These are phyloP conservation scores for Cicer chorassanicum DNA, from an alignment of 306 rosid genomes.

Conservation along the genomic window DNA sequence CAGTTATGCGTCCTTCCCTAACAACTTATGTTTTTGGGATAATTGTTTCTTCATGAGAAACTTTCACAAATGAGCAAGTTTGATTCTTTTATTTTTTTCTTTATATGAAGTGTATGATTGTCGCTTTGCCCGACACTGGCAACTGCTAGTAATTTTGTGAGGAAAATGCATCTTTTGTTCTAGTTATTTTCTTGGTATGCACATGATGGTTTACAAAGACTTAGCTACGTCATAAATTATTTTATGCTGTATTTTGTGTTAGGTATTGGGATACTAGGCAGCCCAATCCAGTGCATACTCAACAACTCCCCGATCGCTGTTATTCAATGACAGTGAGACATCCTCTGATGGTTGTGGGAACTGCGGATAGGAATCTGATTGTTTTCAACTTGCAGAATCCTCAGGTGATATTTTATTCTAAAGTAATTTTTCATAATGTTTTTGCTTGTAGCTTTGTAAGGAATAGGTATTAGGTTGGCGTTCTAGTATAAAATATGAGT, in stretches of 20 bases:
- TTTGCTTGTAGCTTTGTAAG: slow-evolving; percentile 24
- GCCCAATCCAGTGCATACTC: slow-evolving; percentile 84
- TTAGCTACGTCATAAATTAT: slow-evolving; percentile 12
- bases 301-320: slow-evolving; percentile 82
- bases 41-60: neutral
- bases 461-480: slow-evolving; percentile 1
- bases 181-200: slow-evolving; percentile 24
- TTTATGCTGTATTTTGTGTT: slow-evolving; percentile 24
- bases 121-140: slow-evolving; percentile 11
- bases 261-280: slow-evolving; percentile 94
- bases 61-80: slow-evolving; percentile 3
- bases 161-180: slow-evolving; percentile 14
- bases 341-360: slow-evolving; percentile 87
- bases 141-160: neutral
- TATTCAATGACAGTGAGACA: slow-evolving; percentile 67
- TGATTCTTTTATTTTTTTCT: slow-evolving; percentile 14
- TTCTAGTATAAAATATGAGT: neutral
- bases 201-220: neutral
- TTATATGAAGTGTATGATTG: slow-evolving; percentile 16
- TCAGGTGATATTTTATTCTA: slow-evolving; percentile 59
- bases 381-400: slow-evolving; percentile 84
- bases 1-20: neutral
- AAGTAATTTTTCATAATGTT: slow-evolving; percentile 28
- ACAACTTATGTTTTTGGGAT: neutral
- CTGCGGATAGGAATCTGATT: slow-evolving; percentile 83